phyloP scores from a whole-genome alignment of 208 protist genomes.

The Borovskyia barvae region DNA sequence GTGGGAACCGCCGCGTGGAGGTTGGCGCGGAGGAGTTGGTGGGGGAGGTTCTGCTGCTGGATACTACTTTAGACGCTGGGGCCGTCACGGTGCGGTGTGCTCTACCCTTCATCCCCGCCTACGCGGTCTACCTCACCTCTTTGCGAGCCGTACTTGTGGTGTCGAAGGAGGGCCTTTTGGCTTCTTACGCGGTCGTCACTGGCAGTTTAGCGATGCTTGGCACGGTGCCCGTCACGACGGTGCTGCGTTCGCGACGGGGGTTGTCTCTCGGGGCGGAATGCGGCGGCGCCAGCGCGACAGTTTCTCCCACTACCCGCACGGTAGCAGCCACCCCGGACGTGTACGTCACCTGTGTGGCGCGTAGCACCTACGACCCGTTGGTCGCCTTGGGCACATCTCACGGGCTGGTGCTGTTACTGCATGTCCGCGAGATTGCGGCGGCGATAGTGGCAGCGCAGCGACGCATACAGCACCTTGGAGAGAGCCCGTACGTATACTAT shows the following conservation, averaged over 20 bases:
- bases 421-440: conserved; percentile 24
- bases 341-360: conserved; percentile 46
- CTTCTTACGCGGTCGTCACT: conserved; percentile 53
- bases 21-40: conserved; percentile 20
- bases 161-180: conserved; percentile 49
- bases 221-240: conserved; percentile 17
- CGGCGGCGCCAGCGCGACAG: background rate
- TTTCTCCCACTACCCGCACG: background rate
- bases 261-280: conserved; percentile 1
- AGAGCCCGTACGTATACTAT: conserved; percentile 38
- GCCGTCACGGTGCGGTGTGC: conserved; percentile 50
- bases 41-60: conserved; percentile 33
- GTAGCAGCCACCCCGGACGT: background rate
- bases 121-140: conserved; percentile 52
- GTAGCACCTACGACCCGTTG: conserved; percentile 70
- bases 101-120: conserved; percentile 74
- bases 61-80: conserved; percentile 30
- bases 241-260: conserved; percentile 12
- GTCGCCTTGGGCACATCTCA: conserved; percentile 68
- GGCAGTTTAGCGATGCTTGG: conserved; percentile 45
- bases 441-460: conserved; percentile 17
- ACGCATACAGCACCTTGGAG: conserved; percentile 24
- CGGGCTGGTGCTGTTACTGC: conserved; percentile 59
- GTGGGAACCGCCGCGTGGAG: background rate
- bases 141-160: conserved; percentile 67